Base-by-base conservation (phyloP, 1,139 yeast species). In the Nadsonia starkeyi-henricii region DNA sequence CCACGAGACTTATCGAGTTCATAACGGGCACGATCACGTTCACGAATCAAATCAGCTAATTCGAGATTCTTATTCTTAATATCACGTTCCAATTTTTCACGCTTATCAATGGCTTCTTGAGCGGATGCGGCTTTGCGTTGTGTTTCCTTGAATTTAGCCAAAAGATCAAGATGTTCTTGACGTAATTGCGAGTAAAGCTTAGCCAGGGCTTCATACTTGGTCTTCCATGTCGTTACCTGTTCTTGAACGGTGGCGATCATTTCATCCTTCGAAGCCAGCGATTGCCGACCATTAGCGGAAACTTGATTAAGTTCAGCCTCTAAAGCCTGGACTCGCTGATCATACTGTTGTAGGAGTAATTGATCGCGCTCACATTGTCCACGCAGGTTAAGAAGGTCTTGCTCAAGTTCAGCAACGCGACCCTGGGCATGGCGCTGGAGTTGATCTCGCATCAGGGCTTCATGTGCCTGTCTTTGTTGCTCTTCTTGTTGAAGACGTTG, bases 61-160 rank as follows among this genome's bases (percentile, higher is more conserved):
- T 88, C 96, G 48, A 86, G 73, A 61, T 85, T 88, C 67, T 88
- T 88, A 17, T 91, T 75, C 62, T 85, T 85, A 63, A 86, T 69
- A 53, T 86, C 96, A 53, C 84, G 79, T 64, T 88, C 96, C 42
- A 85, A 69, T 60, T 78, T 79, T 60, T 88, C 96, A 56, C 89
- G 80, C 65, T 81, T 83, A 57, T 83, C 83, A 53, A 88, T 79
- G 0, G 95, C 85, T 64, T 88, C 96, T 62, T 86, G 95, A 8
- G 96, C 96, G 52, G 94, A 83, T 28, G 89, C 83, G 8, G 93
- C 94, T 64, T 85, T 85, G 57, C 88, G 86, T 65, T 88, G 95
- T 50, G 83, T 75, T 57, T 83, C 82, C 62, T 89, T 89, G 61
- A 83, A 83, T 61, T 83, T 83, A 46, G 85, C 74, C 58, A 89